Base-by-base conservation (phyloP, 1,284 basidiomycete genomes). In the Rhodotorula sp. region DNA sequence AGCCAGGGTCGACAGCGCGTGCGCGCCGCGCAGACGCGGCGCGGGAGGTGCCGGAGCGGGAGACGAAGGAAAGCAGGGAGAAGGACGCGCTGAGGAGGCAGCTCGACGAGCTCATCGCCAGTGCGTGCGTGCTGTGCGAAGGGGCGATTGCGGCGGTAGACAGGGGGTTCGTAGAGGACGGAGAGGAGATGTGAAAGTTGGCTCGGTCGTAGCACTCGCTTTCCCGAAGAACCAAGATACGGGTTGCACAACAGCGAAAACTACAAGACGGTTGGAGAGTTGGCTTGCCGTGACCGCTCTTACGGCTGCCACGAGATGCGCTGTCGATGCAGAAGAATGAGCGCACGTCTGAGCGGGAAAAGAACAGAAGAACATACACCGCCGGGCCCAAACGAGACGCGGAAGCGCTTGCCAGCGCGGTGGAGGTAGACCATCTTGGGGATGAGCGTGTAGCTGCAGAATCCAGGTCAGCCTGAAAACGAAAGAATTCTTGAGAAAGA, bases 81-180 rank as follows among this genome's bases (percentile, higher is more conserved):
- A 83, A 71, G 86, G 64, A 89, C 87, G 78, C 82, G 80, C 78
- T 92, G 79, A 85, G 91, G 74, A 84, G 85, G 61, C 93, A 96
- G 83, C 81, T 97, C 79, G 95, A 97, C 77, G 91, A 92, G 64
- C 82, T 97, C 67, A 84, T 98, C 55, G 90, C 93, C 19, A 88
- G 89, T 75, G 90, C 86, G 71, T 97, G 95, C 83, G 92, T 94
- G 39, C 82, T 97, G 71, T 97, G 95, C 81, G 94, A 97, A 81
- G 90, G 90, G 70, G 88, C 92, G 17, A 86, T 97, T 29, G 59
- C 48, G 25, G 57, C 53, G 3, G 29, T 75, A 13, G 90, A 91
- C 74, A 84, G 85, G 41, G 82, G 88, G 71, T 88, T 86, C 73
- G 82, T 84, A 7, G 85, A 87, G 77, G 87, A 87, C 25, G 72